phyloP scores from a whole-genome alignment of 2,329 filamentous ascomycete genomes.

The Coniochaeta ligniaria region DNA sequence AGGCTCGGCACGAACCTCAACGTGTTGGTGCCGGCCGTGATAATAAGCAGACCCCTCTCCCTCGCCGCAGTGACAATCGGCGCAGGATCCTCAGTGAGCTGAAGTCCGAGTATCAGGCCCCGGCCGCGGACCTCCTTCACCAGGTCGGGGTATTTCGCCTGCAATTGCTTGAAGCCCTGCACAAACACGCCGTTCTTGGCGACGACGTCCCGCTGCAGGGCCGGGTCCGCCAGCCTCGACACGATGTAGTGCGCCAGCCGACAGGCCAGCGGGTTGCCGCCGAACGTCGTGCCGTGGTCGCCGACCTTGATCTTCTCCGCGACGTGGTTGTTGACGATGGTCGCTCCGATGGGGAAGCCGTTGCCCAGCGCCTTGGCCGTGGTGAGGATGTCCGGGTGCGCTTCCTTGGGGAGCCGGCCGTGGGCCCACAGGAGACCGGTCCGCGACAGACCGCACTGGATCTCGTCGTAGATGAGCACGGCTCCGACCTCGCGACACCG shows the following conservation, averaged over 20 bases:
- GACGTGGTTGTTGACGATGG: slow-evolving; percentile 53
- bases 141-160: slow-evolving; percentile 52
- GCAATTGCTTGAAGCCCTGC: slow-evolving; percentile 38
- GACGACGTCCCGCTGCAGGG: slow-evolving; percentile 62
- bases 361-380: slow-evolving; percentile 96
- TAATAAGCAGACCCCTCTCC: slow-evolving; percentile 80
- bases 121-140: slow-evolving; percentile 74
- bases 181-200: slow-evolving; percentile 52
- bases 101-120: slow-evolving; percentile 80
- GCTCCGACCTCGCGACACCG: slow-evolving; percentile 83
- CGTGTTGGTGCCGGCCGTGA: slow-evolving; percentile 89
- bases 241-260: slow-evolving; percentile 84
- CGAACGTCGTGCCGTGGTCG: slow-evolving; percentile 92
- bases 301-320: slow-evolving; percentile 57
- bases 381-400: slow-evolving; percentile 89
- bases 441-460: slow-evolving; percentile 85
- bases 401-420: slow-evolving; percentile 61
- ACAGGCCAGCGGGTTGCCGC: slow-evolving; percentile 82
- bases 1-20: slow-evolving; percentile 86
- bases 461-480: slow-evolving; percentile 91
- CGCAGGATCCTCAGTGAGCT: slow-evolving; percentile 67
- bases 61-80: slow-evolving; percentile 77
- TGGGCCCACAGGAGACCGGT: slow-evolving; percentile 93
- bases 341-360: slow-evolving; percentile 89
- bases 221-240: slow-evolving; percentile 61